Evolutionary conservation across 768 basidiomycete genomes (phyloP).

Genomic region (Termitomyces sp.): DNA sequence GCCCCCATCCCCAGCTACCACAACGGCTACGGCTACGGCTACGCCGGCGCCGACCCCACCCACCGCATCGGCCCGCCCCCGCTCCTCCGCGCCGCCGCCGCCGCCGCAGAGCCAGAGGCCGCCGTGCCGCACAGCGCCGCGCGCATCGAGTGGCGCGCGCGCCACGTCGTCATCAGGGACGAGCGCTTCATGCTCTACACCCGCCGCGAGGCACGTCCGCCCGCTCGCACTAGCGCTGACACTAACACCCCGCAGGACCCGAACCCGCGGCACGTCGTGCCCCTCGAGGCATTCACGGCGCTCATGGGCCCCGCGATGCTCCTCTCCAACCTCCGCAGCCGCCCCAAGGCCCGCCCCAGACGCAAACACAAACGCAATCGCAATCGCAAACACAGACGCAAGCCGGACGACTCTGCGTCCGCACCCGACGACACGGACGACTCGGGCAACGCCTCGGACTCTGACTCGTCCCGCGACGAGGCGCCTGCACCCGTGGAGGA

Average conservation of each 20-base stretch:
- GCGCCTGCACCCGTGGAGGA: no score
- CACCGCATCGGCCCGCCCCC: constrained; percentile 7
- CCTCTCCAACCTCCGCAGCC: background rate
- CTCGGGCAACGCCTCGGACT: no score
- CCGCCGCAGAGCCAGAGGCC: background rate
- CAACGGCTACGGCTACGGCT: constrained; percentile 9
- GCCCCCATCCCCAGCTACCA: constrained; percentile 6
- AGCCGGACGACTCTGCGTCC: no score
- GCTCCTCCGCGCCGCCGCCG: background rate
- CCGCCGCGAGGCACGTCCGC: constrained; percentile 46
- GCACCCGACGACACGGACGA: no score
- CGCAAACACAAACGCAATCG: no score
- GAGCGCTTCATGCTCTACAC: constrained; percentile 52
- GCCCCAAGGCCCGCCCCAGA: no score
- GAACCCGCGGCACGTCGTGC: constrained; percentile 31
- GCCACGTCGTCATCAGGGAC: constrained; percentile 58
- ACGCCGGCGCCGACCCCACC: background rate
- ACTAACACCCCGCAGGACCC: constrained; percentile 29
- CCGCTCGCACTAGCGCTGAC: no score
- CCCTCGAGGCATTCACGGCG: constrained; percentile 33
- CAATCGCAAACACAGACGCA: no score
- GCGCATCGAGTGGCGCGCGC: constrained; percentile 52
- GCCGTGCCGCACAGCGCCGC: background rate
- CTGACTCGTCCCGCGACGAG: no score
- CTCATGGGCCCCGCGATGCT: constrained; percentile 43